Base-by-base conservation (phyloP, 441 rosid genomes). In the Kokia cookei region DNA sequence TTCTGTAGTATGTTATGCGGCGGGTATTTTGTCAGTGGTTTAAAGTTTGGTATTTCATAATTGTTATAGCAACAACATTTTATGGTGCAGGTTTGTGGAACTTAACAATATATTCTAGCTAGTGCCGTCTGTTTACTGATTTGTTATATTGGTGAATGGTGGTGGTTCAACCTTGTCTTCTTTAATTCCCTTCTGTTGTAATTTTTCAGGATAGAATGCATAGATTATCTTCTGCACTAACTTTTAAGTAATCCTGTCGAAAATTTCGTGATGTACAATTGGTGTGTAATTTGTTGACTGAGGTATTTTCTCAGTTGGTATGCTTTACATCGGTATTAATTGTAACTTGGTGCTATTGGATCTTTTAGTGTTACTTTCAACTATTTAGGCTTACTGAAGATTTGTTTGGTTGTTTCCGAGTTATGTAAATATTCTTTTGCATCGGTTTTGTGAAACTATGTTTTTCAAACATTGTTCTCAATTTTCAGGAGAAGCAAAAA, bases 401-500 rank as follows among this genome's bases (percentile, higher is more conserved):
- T 5, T 4, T 72, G 26, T 45, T 60, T 59, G 55, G 12, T 71
- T 42, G n/a, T 12, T 43, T 35, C n/a, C 5, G 35, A 29, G 26
- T 60, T 54, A 15, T 7, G 15, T 65, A 26, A 55, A 40, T 43
- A 5, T 13, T 45, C 7, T 65, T 48, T 45, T 26, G 48, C 48
- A 6, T 40, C 26, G 50, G 11, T 11, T 19, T 70, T 9, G 10
- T 58, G 62, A 54, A 19, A 2, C 59, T 54, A 54, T 54, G 59
- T 54, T 75, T 72, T 51, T 32, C 17, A 29, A 75, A 54, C 43
- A 0, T 53, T 43, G 17, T 74, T 71, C 58, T n/a, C 53, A 15
- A 55, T 55, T 71, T 67, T 19, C 79, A 82, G 85, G 85, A 82
- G 85, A 79, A 77, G 76, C 77, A 77, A 62, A 77, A 71, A 61